Evolutionary conservation across 345 rosid species (phyloP).

Genomic region (Ceriops zippeliana): DNA sequence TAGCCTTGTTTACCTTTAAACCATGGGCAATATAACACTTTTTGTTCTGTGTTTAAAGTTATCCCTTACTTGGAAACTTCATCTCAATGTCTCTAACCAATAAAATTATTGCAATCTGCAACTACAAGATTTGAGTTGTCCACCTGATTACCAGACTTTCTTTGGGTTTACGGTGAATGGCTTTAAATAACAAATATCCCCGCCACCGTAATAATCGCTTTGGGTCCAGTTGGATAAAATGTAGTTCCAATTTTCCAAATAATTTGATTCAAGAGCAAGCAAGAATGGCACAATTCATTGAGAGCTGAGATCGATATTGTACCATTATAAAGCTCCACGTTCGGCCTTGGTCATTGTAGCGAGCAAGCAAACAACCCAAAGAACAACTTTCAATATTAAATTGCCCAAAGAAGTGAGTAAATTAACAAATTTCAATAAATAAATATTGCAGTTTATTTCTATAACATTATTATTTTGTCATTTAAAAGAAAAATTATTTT

Average conservation of each 20-base stretch:
- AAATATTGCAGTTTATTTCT: too few relatives aligned
- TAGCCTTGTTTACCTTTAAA: too few relatives aligned
- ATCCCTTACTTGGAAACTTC: background rate
- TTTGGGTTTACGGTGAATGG: background rate
- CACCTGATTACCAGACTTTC: background rate
- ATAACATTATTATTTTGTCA: too few relatives aligned
- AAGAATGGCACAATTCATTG: too few relatives aligned
- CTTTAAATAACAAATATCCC: background rate
- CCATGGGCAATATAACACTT: too few relatives aligned
- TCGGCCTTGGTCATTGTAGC: conserved; percentile 86
- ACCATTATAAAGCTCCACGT: conserved; percentile 76
- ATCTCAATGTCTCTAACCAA: background rate
- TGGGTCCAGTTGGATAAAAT: background rate
- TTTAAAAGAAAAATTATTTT: too few relatives aligned
- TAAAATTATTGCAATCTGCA: background rate
- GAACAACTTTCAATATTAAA: too few relatives aligned
- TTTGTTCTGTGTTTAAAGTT: background rate
- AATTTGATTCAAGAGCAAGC: too few relatives aligned
- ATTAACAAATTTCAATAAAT: too few relatives aligned
- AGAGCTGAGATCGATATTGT: conserved; percentile 6
- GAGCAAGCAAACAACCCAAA: conserved; percentile 70
- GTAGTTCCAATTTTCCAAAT: too few relatives aligned
- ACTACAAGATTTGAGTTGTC: background rate
- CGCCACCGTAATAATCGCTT: background rate
- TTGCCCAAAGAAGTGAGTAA: too few relatives aligned